These are phyloP conservation scores for Arthroderma sp. DNA, from an alignment of 2,329 filamentous ascomycete genomes.

Conservation along the genomic window DNA sequence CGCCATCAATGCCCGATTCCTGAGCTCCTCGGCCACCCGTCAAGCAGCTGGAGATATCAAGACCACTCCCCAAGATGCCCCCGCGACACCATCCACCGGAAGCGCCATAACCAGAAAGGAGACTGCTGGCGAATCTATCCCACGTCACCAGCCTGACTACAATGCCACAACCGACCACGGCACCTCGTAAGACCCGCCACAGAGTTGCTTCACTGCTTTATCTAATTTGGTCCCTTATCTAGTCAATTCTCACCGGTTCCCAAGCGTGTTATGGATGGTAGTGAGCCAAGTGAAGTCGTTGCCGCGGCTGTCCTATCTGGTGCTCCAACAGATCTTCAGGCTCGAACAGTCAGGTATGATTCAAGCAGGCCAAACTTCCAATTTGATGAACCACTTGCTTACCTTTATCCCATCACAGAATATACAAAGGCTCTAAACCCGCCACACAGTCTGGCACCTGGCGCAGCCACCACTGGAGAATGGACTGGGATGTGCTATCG, in stretches of 20 bases:
- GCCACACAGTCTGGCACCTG: constrained; percentile 90
- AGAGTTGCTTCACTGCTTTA: constrained; percentile 1
- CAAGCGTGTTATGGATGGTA: constrained; percentile 79
- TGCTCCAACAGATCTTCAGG: constrained; percentile 86
- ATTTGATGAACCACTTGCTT: constrained; percentile 6
- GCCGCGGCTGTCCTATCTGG: constrained; percentile 81
- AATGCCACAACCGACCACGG: constrained; percentile 70
- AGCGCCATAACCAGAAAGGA: constrained; percentile 42
- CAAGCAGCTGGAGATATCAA: constrained; percentile 21
- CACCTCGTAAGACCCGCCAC: constrained; percentile 57
- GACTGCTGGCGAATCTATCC: constrained; percentile 38
- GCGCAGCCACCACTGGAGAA: constrained; percentile 76
- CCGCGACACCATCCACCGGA: constrained; percentile 26
- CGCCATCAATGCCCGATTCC: constrained; percentile 28
- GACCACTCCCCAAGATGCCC: constrained; percentile 38
- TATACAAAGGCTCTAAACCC: constrained; percentile 84
- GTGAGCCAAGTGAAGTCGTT: constrained; percentile 61
- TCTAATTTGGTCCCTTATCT: constrained; percentile 36
- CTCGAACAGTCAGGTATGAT: constrained; percentile 79
- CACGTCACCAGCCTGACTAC: constrained; percentile 68
- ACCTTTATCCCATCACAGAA: constrained; percentile 44
- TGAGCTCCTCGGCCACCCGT: constrained; percentile 35
- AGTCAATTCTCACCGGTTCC: constrained; percentile 88
- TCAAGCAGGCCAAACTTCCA: not conserved
- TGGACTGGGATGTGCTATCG: constrained; percentile 92